Conservation (phyloP, 805 yeast genomes). For the Myxozyma nipponensis region DNA sequence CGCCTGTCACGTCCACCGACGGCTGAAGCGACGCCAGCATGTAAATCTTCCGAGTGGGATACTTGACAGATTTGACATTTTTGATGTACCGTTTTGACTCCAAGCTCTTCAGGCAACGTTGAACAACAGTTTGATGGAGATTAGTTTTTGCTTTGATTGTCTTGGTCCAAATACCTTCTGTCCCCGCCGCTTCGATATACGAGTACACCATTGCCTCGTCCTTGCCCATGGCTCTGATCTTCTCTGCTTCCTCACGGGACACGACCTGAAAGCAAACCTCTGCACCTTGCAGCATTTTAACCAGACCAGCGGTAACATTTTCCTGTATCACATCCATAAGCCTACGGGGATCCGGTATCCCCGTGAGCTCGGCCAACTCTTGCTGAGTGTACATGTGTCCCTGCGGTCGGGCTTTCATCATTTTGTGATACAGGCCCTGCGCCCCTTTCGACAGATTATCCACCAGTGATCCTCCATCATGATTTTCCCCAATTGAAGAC, state of each 20-base stretch:
- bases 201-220: conserved; percentile 92
- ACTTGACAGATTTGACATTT: conserved; percentile 83
- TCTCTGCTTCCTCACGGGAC: conserved; percentile 61
- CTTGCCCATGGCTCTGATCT: conserved; percentile 65
- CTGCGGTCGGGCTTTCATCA: conserved; percentile 32
- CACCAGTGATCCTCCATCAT: not conserved
- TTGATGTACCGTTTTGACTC: conserved; percentile 81
- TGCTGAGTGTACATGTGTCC: conserved; percentile 59
- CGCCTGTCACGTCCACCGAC: conserved; percentile 93
- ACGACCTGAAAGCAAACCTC: conserved; percentile 69
- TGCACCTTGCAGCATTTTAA: conserved; percentile 64
- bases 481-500: too few species aligned
- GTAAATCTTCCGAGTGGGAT: conserved; percentile 91
- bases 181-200: conserved; percentile 83
- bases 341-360: conserved; percentile 42
- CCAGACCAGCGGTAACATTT: conserved; percentile 50
- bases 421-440: conserved; percentile 20
- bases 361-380: conserved; percentile 55
- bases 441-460: conserved; percentile 16
- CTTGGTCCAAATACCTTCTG: conserved; percentile 94
- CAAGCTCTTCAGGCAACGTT: conserved; percentile 68
- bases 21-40: conserved; percentile 94
- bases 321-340: conserved; percentile 47
- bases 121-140: conserved; percentile 78
- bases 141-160: conserved; percentile 81